A percentile compares a stretch with the other conserved stretches of the same genome.
Conservation (phyloP, 805 yeast species). For the Candida sithepensis region DNA sequence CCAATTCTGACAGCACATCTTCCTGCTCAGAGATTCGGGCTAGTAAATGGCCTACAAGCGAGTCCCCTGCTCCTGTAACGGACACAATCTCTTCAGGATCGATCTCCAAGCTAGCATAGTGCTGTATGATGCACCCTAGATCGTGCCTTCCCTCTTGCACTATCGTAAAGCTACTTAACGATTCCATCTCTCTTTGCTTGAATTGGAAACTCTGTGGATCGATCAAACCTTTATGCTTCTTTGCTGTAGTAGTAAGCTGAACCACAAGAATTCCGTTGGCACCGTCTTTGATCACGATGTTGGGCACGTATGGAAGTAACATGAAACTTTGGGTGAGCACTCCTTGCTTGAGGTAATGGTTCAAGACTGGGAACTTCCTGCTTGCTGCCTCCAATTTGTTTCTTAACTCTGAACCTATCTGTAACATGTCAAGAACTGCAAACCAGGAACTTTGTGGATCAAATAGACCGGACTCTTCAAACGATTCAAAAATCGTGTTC, state of each 20-base stretch:
- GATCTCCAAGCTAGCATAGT: constrained; percentile 40
- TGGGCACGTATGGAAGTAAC: constrained; percentile 71
- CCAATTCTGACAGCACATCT: constrained; percentile 7
- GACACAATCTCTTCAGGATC: constrained; percentile 43
- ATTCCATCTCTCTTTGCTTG: constrained; percentile 1
- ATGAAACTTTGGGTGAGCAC: constrained; percentile 64
- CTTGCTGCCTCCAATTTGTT: constrained; percentile 38
- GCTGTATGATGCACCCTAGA: constrained; percentile 60
- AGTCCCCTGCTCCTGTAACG: constrained; percentile 90
- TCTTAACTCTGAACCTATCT: constrained; percentile 44
- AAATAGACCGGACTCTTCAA: constrained; percentile 37
- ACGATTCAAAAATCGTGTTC: constrained; percentile 46
- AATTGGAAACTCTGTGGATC: constrained; percentile 1
- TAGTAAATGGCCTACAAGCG: constrained; percentile 63
- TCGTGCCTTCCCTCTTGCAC: constrained; percentile 23
- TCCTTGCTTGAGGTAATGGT: constrained; percentile 37
- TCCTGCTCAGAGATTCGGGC: constrained; percentile 34
- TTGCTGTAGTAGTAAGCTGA: constrained; percentile 33
- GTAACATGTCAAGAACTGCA: constrained; percentile 60
- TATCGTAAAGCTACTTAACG: constrained; percentile 16
- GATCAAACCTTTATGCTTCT: constrained; percentile 13
- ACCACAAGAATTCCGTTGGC: constrained; percentile 52
- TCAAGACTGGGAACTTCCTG: constrained; percentile 22
- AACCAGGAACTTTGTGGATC: constrained; percentile 69
- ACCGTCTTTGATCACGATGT: constrained; percentile 65